Conservation (phyloP, 305 asterid genomes). For the Ruellia speciosa region DNA sequence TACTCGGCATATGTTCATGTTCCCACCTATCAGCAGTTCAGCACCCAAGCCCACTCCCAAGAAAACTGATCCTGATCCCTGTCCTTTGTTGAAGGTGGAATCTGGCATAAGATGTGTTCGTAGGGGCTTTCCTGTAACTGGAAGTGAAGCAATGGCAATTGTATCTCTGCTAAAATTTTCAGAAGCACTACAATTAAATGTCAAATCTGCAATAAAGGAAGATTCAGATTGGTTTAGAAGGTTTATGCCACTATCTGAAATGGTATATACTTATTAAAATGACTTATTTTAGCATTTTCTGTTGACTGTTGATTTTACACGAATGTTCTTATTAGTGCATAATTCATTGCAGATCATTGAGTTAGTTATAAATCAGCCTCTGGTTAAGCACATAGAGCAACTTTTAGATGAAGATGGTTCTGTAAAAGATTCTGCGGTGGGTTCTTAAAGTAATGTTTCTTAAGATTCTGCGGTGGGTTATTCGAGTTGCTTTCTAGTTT, state of each 20-base stretch:
- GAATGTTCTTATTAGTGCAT: background rate
- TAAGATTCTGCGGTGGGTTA: slow-evolving; percentile 14
- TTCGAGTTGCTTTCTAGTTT: slow-evolving; percentile 9
- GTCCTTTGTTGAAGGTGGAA: slow-evolving; percentile 54
- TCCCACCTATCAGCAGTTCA: too few relatives aligned
- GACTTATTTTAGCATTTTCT: slow-evolving; percentile 15
- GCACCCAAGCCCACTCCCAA: too few relatives aligned
- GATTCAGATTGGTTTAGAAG: slow-evolving; percentile 64
- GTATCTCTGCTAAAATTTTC: slow-evolving; percentile 50
- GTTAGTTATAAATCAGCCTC: slow-evolving; percentile 42
- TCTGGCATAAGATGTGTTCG: slow-evolving; percentile 50
- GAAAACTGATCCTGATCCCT: slow-evolving; percentile 6
- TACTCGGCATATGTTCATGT: too few relatives aligned
- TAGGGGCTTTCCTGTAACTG: slow-evolving; percentile 59
- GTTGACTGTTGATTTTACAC: slow-evolving; percentile 20
- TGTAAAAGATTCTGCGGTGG: slow-evolving; percentile 91
- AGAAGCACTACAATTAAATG: slow-evolving; percentile 59
- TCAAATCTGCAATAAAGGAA: slow-evolving; percentile 72
- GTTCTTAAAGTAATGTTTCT: slow-evolving; percentile 25
- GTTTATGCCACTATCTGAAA: slow-evolving; percentile 80
- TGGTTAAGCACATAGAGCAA: slow-evolving; percentile 59
- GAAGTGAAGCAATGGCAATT: slow-evolving; percentile 70
- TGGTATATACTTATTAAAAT: slow-evolving; percentile 36
- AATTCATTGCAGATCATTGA: slow-evolving; percentile 58
- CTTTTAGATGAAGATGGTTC: slow-evolving; percentile 89